Conservation (phyloP, 169 alveolate genomes). For the Theileria equi region DNA sequence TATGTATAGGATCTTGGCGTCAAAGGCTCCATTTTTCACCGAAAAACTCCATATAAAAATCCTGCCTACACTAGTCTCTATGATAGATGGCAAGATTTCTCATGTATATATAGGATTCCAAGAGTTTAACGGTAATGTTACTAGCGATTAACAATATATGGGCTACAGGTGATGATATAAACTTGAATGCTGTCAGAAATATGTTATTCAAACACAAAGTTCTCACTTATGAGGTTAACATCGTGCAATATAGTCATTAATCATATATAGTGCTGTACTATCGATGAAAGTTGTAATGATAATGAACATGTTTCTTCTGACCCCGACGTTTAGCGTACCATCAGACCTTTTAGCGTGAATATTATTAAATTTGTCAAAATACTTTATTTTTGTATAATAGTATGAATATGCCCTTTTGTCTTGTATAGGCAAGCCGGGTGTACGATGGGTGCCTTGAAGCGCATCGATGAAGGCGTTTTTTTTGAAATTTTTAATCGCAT, state of each 20-base stretch:
- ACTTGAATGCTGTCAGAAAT: conserved; percentile 13
- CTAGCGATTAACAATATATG: background rate
- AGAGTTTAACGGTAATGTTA: conserved; percentile 50
- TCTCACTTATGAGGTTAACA: conserved; percentile 43
- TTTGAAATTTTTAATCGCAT: conserved; percentile 15
- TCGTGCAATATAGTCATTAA: background rate
- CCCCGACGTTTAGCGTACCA: conserved; percentile 10
- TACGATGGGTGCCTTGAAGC: conserved; percentile 22
- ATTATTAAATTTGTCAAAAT: no score
- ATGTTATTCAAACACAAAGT: conserved; percentile 33
- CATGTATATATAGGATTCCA: conserved; percentile 54
- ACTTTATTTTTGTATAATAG: background rate
- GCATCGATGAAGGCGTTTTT: conserved; percentile 39
- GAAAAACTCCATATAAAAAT: conserved; percentile 42
- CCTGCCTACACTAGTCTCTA: conserved; percentile 49
- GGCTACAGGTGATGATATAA: conserved; percentile 48
- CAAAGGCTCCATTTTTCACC: conserved; percentile 61
- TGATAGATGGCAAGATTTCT: conserved; percentile 38
- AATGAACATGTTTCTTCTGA: conserved; percentile 15
- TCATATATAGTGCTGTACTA: conserved; percentile 33
- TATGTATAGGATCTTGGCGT: conserved; percentile 31
- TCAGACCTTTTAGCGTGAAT: background rate
- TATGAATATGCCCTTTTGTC: background rate
- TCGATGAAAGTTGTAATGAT: conserved; percentile 8
- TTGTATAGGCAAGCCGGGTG: no score